Evolutionary conservation across 1,284 basidiomycete genomes (phyloP).

Genomic region (Microbotryum violaceum): DNA sequence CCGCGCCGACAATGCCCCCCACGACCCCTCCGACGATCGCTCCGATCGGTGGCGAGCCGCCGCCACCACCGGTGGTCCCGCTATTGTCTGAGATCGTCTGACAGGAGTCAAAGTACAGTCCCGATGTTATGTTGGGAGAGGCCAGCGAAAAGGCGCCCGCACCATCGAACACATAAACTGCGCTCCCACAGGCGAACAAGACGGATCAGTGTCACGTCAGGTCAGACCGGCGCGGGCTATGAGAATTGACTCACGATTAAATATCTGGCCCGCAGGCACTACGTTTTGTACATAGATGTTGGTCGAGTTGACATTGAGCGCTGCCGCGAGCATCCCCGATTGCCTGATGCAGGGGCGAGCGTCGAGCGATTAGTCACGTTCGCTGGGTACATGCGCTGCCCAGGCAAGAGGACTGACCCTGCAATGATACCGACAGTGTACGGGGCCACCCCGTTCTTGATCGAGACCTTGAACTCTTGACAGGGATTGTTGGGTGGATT

Average conservation of each 20-base stretch:
- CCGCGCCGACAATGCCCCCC: slow-evolving; percentile 16
- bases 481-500: slow-evolving; percentile 14
- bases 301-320: too few species aligned
- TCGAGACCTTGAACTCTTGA: slow-evolving; percentile 12
- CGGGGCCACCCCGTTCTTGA: slow-evolving; percentile 11
- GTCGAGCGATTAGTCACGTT: too few species aligned
- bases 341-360: too few species aligned
- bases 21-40: slow-evolving; percentile 25
- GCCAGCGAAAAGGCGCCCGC: slow-evolving; percentile 2
- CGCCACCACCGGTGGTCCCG: neutral
- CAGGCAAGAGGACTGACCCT: neutral
- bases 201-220: too few species aligned
- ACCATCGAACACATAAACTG: slow-evolving; percentile 26
- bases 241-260: slow-evolving; percentile 8
- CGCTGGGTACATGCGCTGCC: too few species aligned
- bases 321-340: too few species aligned
- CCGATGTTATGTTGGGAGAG: slow-evolving; percentile 7
- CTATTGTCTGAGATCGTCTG: neutral
- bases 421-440: slow-evolving; percentile 18
- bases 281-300: slow-evolving; percentile 15
- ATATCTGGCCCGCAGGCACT: slow-evolving; percentile 10
- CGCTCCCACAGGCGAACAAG: neutral
- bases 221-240: too few species aligned
- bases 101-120: slow-evolving; percentile 5
- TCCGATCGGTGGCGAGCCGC: slow-evolving; percentile 8